Conservation (phyloP, 1,284 basidiomycete genomes). For the Cutaneotrichosporon sp. region DNA sequence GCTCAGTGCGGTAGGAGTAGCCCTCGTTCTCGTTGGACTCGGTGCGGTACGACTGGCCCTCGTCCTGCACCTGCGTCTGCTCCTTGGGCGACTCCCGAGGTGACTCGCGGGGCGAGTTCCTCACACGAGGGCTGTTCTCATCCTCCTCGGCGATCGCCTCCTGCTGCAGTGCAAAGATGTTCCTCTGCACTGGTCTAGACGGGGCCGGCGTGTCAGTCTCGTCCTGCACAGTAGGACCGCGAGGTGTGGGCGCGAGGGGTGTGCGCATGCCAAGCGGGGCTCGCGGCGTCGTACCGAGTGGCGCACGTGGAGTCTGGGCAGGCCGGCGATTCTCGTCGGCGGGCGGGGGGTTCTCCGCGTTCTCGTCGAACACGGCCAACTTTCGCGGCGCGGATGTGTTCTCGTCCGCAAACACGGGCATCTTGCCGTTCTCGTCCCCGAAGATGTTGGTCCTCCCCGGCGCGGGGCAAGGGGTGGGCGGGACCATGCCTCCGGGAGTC, state of each 20-base stretch:
- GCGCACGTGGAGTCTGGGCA: no score
- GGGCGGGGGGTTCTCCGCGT: conserved; percentile 12
- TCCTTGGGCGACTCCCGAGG: background rate
- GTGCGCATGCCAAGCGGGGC: conserved; percentile 18
- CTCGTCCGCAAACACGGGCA: conserved; percentile 32
- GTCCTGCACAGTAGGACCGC: conserved; percentile 43
- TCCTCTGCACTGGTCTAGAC: conserved; percentile 9
- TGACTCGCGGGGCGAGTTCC: background rate
- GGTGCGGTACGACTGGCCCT: background rate
- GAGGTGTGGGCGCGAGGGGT: conserved; percentile 32
- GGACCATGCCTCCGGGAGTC: conserved; percentile 42
- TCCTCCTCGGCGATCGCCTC: conserved; percentile 20
- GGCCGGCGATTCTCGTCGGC: conserved; percentile 37
- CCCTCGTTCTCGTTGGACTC: background rate
- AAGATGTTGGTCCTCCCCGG: conserved; percentile 19
- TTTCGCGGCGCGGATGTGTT: conserved; percentile 26
- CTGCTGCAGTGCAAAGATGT: conserved; percentile 19
- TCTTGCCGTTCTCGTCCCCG: conserved; percentile 10
- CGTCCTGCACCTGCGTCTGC: background rate
- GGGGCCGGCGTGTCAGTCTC: conserved; percentile 28
- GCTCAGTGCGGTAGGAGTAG: conserved; percentile 17
- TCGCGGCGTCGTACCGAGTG: no score
- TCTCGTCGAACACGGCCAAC: conserved; percentile 43
- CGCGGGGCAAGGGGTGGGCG: conserved; percentile 54
- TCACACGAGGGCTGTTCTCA: conserved; percentile 8